Evolutionary conservation across 2,329 filamentous ascomycete genomes (phyloP).

Genomic region (Colletotrichum tropicicola): DNA sequence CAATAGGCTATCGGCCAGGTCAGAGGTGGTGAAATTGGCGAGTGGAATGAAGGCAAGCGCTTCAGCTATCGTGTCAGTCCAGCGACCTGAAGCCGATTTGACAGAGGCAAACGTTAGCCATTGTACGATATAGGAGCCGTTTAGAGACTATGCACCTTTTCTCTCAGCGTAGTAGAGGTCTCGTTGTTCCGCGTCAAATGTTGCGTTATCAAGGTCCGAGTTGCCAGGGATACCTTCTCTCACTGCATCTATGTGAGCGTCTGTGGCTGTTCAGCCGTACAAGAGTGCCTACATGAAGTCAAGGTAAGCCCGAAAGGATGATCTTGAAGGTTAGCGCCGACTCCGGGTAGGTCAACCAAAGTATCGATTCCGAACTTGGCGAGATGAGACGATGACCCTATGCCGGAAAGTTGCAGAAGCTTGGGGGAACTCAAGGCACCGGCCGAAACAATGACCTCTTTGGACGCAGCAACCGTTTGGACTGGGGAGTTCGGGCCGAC

Average conservation of each 20-base stretch:
- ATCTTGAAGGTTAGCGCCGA: constrained; percentile 24
- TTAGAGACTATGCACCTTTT: background rate
- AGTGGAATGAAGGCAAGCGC: constrained; percentile 26
- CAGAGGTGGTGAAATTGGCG: constrained; percentile 35
- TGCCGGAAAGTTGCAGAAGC: constrained; percentile 58
- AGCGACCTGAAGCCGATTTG: constrained; percentile 39
- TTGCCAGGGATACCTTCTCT: background rate
- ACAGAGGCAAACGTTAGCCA: no score
- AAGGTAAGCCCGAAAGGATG: constrained; percentile 6
- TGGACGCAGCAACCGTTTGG: constrained; percentile 22
- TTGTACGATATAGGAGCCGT: no score
- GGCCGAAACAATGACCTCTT: constrained; percentile 51
- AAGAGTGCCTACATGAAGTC: background rate
- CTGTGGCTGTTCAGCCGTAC: background rate
- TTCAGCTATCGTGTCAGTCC: constrained; percentile 37
- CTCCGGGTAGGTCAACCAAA: constrained; percentile 3
- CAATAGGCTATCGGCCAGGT: constrained; percentile 32
- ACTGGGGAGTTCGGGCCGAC: background rate
- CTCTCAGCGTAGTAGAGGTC: constrained; percentile 39
- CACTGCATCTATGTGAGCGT: background rate
- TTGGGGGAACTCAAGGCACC: constrained; percentile 51
- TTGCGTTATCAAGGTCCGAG: constrained; percentile 39
- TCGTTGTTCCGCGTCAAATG: constrained; percentile 43
- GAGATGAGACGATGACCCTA: constrained; percentile 50
- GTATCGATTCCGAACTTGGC: constrained; percentile 43